phyloP scores from a whole-genome alignment of 345 rosid genomes.

The Ceriops decandra region DNA sequence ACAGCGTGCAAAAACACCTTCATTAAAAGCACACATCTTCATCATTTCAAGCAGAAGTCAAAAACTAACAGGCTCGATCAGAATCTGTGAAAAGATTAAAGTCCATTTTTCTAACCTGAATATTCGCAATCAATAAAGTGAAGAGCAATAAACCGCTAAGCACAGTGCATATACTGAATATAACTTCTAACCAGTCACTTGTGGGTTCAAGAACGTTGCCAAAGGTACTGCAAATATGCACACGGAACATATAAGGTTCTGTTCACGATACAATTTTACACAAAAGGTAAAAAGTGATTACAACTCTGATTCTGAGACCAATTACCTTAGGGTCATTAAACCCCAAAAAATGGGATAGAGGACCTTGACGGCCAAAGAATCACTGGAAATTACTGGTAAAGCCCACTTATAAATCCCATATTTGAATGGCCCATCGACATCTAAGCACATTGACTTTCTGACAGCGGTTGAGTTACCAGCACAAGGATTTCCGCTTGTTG shows the following conservation, averaged over 20 bases:
- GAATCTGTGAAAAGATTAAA: neutral
- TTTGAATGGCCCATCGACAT: constrained; percentile 51
- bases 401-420: constrained; percentile 77
- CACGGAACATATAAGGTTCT: too few relatives aligned
- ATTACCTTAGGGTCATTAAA: constrained; percentile 77
- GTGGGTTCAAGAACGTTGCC: constrained; percentile 84
- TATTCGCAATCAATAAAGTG: constrained; percentile 78
- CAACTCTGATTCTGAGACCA: neutral
- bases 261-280: too few relatives aligned
- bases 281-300: too few relatives aligned
- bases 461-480: constrained; percentile 45
- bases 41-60: constrained; percentile 6
- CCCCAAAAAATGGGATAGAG: constrained; percentile 97
- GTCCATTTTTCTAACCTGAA: constrained; percentile 49
- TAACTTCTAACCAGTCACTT: constrained; percentile 69
- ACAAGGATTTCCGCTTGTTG: constrained; percentile 39
- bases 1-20: constrained; percentile 75
- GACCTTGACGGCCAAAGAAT: constrained; percentile 70
- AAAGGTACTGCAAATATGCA: constrained; percentile 53
- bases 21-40: constrained; percentile 8
- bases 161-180: constrained; percentile 70
- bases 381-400: constrained; percentile 80
- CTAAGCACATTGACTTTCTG: constrained; percentile 60
- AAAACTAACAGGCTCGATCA: neutral
- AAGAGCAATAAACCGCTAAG: constrained; percentile 77